A percentile compares a stretch with the other conserved stretches of the same genome.
Conservation (phyloP, 306 rosid species). For the Corylus heterophylla region DNA sequence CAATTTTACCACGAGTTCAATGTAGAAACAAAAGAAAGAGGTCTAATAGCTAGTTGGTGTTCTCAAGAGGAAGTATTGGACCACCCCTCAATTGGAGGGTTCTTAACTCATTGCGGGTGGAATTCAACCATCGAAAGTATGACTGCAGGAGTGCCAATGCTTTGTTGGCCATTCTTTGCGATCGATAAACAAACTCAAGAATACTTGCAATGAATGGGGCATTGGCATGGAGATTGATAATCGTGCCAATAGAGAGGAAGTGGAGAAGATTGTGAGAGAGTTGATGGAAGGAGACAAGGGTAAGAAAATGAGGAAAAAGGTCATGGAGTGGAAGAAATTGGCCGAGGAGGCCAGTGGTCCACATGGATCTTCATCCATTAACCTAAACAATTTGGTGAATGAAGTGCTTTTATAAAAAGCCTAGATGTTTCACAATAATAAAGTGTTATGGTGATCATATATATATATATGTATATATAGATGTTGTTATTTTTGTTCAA, state of each 20-base stretch:
- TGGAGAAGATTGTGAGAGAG: not conserved
- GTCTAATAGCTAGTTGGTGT: slow-evolving; percentile 21
- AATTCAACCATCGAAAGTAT: slow-evolving; percentile 19
- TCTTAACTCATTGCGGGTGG: slow-evolving; percentile 20
- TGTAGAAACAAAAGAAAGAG: slow-evolving; percentile 9
- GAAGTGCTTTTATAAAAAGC: not conserved
- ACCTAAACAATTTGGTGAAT: not conserved
- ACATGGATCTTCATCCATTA: not conserved
- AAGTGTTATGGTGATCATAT: no score
- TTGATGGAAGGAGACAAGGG: not conserved
- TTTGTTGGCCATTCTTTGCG: not conserved
- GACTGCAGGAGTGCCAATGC: slow-evolving; percentile 5
- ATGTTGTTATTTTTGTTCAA: no score
- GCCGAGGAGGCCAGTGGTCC: not conserved
- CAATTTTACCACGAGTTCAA: slow-evolving; percentile 1
- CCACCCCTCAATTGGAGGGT: slow-evolving; percentile 15
- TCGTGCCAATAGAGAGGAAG: not conserved
- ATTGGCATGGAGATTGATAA: not conserved
- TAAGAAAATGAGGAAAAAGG: not conserved
- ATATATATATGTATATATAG: no score
- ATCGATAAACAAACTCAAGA: not conserved
- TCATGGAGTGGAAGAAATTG: not conserved
- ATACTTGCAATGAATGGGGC: slow-evolving; percentile 1
- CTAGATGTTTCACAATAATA: no score
- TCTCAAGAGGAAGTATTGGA: slow-evolving; percentile 18